These are phyloP conservation scores for Phaseolus coccineus DNA, from an alignment of 331 rosid species.

Conservation along the genomic window DNA sequence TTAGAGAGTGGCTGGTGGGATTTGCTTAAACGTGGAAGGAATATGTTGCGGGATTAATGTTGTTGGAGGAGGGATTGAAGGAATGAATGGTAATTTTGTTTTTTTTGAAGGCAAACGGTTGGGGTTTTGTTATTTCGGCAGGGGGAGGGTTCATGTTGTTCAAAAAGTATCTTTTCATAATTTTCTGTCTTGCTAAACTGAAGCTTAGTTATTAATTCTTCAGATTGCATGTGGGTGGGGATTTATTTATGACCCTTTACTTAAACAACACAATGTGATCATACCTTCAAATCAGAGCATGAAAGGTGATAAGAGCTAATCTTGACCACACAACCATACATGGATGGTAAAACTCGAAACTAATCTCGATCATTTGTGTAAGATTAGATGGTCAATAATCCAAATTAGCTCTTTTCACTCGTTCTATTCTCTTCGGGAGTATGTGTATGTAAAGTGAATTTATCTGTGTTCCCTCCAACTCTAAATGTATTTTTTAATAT, in stretches of 20 bases:
- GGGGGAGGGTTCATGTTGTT: conserved; percentile 16
- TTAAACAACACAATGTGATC: neutral
- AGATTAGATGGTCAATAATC: conserved; percentile 14
- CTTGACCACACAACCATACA: conserved; percentile 11
- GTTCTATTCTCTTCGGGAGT: neutral
- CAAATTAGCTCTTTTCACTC: neutral
- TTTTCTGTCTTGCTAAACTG: neutral
- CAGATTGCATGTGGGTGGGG: conserved; percentile 21
- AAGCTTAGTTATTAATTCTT: conserved; percentile 12
- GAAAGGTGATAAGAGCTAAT: neutral
- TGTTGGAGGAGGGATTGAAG: neutral
- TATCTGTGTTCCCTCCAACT: neutral
- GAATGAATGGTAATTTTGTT: conserved; percentile 20
- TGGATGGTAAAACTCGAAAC: conserved; percentile 23
- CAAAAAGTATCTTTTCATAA: conserved; percentile 13
- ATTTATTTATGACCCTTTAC: neutral
- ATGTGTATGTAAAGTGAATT: neutral
- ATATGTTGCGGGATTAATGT: neutral
- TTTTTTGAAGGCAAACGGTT: neutral
- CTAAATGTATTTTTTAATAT: conserved; percentile 1
- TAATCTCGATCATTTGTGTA: neutral
- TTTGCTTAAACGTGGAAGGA: neutral
- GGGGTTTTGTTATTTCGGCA: neutral
- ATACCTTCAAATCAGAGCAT: neutral
- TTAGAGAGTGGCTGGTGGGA: neutral